Base-by-base conservation (phyloP, 208 protist genomes). In the Novymonas esmeraldas region DNA sequence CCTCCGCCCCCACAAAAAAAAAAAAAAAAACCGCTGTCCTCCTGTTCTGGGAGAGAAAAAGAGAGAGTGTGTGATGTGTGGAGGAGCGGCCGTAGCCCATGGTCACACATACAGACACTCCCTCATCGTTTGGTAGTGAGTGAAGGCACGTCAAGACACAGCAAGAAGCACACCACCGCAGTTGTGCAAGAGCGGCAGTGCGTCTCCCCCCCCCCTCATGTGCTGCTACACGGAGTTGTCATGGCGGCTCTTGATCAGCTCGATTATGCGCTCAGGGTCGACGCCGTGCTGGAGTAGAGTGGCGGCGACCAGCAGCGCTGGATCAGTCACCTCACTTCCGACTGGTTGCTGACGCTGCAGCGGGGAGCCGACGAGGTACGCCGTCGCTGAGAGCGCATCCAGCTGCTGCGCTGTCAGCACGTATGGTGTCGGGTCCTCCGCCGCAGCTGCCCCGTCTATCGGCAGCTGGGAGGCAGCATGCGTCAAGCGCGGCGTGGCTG, bases 201-300 rank as follows among this genome's bases (percentile, higher is more conserved):
- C 38, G 7, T 11, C 11, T 11, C 36, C 36, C 36, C 36, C 36
- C 36, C 36, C 36, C 36, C 7, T 34, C 34, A 5, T 34, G 11
- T n/a, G 14, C 39, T 1, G 13, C 6, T 61, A 61, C 24, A 24
- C 26, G 36, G 41, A 10, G 13, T 31, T 42, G 6, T 10, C 22
- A 39, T 57, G 59, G 36, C 56, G 49, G 54, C 70, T 64, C 44
- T 85, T 64, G 46, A 94, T 82, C n/a, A 94, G 42, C 36, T 71
- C 55, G 55, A 94, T 75, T 31, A 94, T 57, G 7, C 87, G 77
- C 34, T 94, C 85, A 3, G 76, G 69, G 44, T 90, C 75, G 0
- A 94, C 76, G 29, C 82, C 84, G 14, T 79, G 70, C n/a, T 77
- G 67, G 6, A 94, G 73, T 22, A 94, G 64, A 63, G 82, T 83